Evolutionary conservation across 768 basidiomycete genomes (phyloP), one percentile per base, ranked within the genome.

Genomic region (Scleroderma bovista): DNA sequence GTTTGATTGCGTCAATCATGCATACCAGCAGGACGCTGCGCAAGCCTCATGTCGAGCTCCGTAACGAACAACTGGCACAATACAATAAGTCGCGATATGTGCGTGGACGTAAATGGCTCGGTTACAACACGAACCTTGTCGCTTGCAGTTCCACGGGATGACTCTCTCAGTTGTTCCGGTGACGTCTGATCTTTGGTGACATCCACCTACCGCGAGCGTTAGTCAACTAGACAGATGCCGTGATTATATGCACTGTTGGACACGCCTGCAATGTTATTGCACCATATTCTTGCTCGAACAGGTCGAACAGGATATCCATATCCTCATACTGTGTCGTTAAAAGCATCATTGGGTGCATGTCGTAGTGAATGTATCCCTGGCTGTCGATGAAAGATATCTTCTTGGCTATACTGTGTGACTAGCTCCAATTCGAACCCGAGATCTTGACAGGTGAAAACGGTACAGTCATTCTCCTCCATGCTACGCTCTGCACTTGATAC

Each of bases 351-450:
- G 12, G n/a, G 34, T 13, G 12, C n/a, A n/a, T 36, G 13, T 12
- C 6, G 34, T 17, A 9, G 16, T 10, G 15, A 1, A n/a, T 2
- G 41, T 43, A 15, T 10, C 31, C 94, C 77, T 97, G 95, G 65
- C 98, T 98, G 58, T 97, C 93, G 47, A 96, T 87, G 65, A 98
- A 98, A 0, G 86, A 80, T n/a, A 94, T 81, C 75, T 96, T 92
- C 76, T 91, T 92, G 19, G 77, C 76, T 17, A 96, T 78, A 32
- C 83, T 87, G 86, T 39, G 83, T 79, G 19, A 95, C 76, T 12
- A 93, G 73, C 63, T 86, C 86, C 1, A 93, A 75, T 68, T 98
- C 94, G 56, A 93, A 96, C 51, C 85, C 83, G 37, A 96, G 75
- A 65, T 97, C 94, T 66, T 91, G 87, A 54, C 76, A 82, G 4